Evolutionary conservation across 345 rosid species (phyloP).

Genomic region (Bruguiera parviflora): DNA sequence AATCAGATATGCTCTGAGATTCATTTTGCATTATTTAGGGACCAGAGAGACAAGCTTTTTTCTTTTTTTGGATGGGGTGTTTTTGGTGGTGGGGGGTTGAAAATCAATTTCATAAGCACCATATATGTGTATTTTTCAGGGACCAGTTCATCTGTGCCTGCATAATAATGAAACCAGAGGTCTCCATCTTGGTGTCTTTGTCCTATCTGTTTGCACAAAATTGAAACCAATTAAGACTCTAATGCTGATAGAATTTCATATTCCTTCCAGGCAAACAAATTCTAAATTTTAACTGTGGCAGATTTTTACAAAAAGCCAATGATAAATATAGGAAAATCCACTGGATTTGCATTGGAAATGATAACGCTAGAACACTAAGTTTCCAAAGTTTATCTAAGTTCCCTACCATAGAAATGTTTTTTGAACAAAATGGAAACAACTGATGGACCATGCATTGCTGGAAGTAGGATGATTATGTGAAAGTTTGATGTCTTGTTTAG

Average conservation of each 20-base stretch:
- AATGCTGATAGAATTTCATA: background rate
- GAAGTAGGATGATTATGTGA: background rate
- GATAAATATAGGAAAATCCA: background rate
- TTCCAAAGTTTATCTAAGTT: too few relatives aligned
- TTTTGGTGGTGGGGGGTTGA: background rate
- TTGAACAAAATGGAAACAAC: background rate
- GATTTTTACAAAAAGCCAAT: background rate
- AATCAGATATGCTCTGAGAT: constrained; percentile 17
- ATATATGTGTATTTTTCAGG: background rate
- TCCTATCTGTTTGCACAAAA: background rate
- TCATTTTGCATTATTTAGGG: background rate
- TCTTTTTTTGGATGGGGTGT: background rate
- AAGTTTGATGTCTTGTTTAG: background rate
- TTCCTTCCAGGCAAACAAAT: background rate
- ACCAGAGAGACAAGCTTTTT: too few relatives aligned
- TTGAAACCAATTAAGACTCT: background rate
- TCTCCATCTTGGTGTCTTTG: background rate
- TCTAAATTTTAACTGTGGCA: too few relatives aligned
- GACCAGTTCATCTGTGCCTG: background rate
- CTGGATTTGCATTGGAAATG: background rate
- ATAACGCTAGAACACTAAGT: too few relatives aligned
- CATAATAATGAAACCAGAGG: background rate
- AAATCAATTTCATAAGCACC: too few relatives aligned
- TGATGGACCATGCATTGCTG: too few relatives aligned
- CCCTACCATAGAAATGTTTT: background rate